Evolutionary conservation across 139 green algal genomes (phyloP).

Genomic region (Tetradesmus lagerheimii): DNA sequence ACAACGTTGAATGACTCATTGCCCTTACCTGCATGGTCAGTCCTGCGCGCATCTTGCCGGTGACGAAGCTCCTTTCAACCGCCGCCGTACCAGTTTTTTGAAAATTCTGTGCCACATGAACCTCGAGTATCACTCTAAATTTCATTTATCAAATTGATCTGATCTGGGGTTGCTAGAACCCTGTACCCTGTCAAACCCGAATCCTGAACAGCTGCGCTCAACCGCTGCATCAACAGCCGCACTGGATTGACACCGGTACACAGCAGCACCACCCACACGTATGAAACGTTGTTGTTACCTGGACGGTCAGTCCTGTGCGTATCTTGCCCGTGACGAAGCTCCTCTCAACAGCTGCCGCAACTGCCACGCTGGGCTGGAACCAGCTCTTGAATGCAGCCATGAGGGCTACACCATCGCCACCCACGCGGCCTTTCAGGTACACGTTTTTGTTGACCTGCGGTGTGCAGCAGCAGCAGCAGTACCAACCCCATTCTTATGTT

Average conservation of each 20-base stretch:
- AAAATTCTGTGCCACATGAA: no score
- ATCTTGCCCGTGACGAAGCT: constrained; percentile 27
- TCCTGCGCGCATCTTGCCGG: not conserved
- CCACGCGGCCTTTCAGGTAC: constrained; percentile 75
- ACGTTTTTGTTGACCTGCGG: constrained; percentile 86
- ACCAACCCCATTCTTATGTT: no score
- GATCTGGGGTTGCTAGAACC: no score
- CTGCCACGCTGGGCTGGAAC: constrained; percentile 72
- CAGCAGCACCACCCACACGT: no score
- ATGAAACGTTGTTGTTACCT: no score
- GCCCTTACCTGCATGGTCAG: constrained; percentile 43
- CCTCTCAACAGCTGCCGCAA: constrained; percentile 47
- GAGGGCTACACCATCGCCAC: constrained; percentile 53
- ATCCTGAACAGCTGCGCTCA: no score
- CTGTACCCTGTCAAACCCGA: no score
- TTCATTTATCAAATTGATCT: no score
- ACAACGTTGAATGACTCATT: no score
- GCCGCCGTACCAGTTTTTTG: no score
- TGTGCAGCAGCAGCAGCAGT: not conserved
- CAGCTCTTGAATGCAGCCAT: constrained; percentile 70
- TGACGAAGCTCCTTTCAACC: constrained; percentile 46
- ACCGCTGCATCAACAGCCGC: constrained; percentile 56
- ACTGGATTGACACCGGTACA: no score
- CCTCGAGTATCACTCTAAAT: no score
- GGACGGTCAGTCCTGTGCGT: constrained; percentile 30